These are phyloP conservation scores for Pezicula carpinea DNA, from an alignment of 2,329 filamentous ascomycete genomes.

Conservation along the genomic window DNA sequence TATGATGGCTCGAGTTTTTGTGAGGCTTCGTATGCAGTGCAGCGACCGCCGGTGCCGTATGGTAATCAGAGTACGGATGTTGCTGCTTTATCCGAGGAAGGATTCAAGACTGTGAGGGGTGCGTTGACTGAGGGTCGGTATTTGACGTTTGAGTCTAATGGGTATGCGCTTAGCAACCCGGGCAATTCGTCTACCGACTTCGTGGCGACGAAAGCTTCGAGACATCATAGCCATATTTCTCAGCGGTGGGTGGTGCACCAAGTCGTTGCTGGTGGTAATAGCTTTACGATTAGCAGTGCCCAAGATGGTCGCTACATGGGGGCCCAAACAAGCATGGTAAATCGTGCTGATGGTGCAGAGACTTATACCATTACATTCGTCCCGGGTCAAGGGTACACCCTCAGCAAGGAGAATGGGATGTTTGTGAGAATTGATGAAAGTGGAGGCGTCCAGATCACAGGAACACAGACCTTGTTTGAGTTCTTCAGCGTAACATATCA, in stretches of 20 bases:
- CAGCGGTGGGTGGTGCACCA: conserved; percentile 47
- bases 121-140: conserved; percentile 50
- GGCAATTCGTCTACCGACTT: conserved; percentile 19
- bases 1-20: conserved; percentile 43
- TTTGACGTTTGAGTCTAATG: conserved; percentile 43
- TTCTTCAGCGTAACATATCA: conserved; percentile 18
- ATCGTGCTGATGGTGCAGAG: conserved; percentile 9
- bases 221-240: conserved; percentile 33
- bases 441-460: conserved; percentile 12
- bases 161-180: conserved; percentile 37
- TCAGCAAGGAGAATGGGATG: conserved; percentile 20
- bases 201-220: conserved; percentile 23
- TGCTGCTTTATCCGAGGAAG: conserved; percentile 42
- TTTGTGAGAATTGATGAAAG: conserved; percentile 13
- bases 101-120: conserved; percentile 48
- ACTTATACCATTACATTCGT: conserved; percentile 13
- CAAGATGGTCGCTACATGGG: conserved; percentile 35
- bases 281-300: conserved; percentile 36
- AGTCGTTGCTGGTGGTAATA: conserved; percentile 14
- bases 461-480: conserved; percentile 9
- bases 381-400: conserved; percentile 13
- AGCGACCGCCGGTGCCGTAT: conserved; percentile 44
- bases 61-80: conserved; percentile 33
- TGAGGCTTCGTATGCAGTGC: conserved; percentile 31
- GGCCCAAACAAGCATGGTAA: conserved; percentile 9